These are phyloP conservation scores for Melastoma candidum DNA, from an alignment of 441 rosid genomes.

Conservation along the genomic window DNA sequence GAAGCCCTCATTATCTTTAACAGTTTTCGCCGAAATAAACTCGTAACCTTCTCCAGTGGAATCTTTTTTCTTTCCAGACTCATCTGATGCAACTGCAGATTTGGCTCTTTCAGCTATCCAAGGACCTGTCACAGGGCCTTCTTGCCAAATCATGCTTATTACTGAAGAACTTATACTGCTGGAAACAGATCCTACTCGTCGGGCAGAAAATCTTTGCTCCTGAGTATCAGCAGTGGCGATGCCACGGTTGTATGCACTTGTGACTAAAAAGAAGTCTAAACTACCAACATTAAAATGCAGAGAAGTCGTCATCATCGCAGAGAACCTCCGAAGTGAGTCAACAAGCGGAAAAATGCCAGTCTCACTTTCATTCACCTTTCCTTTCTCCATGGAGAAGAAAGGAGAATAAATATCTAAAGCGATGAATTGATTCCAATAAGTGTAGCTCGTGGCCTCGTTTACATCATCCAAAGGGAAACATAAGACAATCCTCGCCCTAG, in stretches of 20 bases:
- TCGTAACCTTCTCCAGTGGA: conserved; percentile 47
- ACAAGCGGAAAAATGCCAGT: conserved; percentile 25
- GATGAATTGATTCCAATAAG: conserved; percentile 59
- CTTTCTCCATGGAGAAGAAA: conserved; percentile 22
- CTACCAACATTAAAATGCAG: conserved; percentile 47
- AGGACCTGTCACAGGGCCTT: conserved; percentile 51
- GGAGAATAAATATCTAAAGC: conserved; percentile 56
- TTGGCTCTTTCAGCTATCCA: conserved; percentile 76
- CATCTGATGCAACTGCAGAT: conserved; percentile 56
- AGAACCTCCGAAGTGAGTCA: conserved; percentile 25
- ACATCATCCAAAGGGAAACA: conserved; percentile 60
- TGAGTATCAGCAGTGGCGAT: conserved; percentile 17
- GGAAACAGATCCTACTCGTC: conserved; percentile 45
- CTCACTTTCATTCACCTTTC: conserved; percentile 16
- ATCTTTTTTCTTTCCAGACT: conserved; percentile 36
- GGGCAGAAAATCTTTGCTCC: conserved; percentile 36
- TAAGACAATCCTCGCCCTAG: conserved; percentile 60
- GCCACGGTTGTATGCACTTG: conserved; percentile 28
- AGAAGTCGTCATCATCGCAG: conserved; percentile 36
- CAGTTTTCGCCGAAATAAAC: conserved; percentile 56
- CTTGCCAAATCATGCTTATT: conserved; percentile 78
- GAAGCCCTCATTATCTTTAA: conserved; percentile 47
- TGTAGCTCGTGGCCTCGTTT: conserved; percentile 28
- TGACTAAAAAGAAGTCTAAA: conserved; percentile 55
- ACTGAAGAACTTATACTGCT: conserved; percentile 39